A percentile compares a stretch with the other conserved stretches of the same genome.
phyloP scores from a whole-genome alignment of 2,329 filamentous ascomycete genomes.

The Paramyrothecium roridum region DNA sequence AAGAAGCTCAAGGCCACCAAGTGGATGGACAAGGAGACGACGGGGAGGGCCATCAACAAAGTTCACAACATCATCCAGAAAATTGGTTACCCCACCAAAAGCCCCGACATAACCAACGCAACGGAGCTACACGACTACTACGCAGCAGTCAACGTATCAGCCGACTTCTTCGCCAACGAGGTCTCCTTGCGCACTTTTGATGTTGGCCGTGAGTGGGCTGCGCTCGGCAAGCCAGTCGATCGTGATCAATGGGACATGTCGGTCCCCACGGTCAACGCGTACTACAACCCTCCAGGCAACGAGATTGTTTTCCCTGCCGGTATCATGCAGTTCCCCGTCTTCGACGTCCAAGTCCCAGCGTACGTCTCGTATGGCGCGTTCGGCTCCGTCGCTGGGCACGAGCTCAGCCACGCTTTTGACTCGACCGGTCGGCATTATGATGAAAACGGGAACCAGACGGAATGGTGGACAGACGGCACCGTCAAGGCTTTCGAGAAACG shows the following conservation, averaged over 20 bases:
- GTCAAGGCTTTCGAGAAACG: constrained; percentile 55
- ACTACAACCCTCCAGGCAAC: constrained; percentile 63
- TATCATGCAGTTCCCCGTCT: constrained; percentile 67
- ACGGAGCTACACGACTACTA: constrained; percentile 56
- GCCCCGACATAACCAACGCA: constrained; percentile 58
- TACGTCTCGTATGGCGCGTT: constrained; percentile 70
- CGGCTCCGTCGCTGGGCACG: constrained; percentile 64
- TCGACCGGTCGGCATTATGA: constrained; percentile 63
- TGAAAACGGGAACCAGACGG: constrained; percentile 59
- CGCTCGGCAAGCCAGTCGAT: constrained; percentile 57
- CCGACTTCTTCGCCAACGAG: constrained; percentile 61
- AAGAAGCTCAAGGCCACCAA: constrained; percentile 53
- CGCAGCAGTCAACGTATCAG: constrained; percentile 43
- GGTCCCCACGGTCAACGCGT: constrained; percentile 62
- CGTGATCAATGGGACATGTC: constrained; percentile 59
- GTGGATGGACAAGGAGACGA: constrained; percentile 65
- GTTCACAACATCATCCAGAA: constrained; percentile 66
- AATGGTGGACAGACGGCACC: constrained; percentile 65
- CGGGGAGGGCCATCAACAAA: constrained; percentile 59
- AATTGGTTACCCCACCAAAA: constrained; percentile 62
- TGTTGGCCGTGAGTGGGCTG: constrained; percentile 49
- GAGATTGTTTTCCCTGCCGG: constrained; percentile 60
- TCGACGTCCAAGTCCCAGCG: constrained; percentile 58
- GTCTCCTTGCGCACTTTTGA: constrained; percentile 47
- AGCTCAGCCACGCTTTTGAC: constrained; percentile 70